Conservation (phyloP, 768 basidiomycete species). For the Strobilomyces confusus region DNA sequence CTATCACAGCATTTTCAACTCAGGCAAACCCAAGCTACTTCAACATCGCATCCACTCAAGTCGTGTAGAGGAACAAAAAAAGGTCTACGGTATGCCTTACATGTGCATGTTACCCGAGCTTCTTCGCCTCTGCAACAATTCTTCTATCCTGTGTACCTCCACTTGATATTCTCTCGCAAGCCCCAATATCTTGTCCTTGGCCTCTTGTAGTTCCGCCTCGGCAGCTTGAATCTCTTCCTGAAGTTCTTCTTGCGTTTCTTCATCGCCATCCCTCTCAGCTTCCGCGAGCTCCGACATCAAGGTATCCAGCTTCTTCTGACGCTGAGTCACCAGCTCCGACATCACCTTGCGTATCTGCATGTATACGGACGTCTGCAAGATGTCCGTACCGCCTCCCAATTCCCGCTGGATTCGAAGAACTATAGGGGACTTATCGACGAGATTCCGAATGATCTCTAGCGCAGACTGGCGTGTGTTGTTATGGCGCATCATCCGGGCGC, state of each 20-base stretch:
- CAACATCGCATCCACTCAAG: not conserved
- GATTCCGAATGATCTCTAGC: slow-evolving; percentile 37
- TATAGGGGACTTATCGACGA: slow-evolving; percentile 37
- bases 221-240: slow-evolving; percentile 34
- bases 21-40: too few relatives aligned
- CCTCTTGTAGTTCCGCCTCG: slow-evolving; percentile 18
- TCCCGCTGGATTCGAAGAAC: slow-evolving; percentile 53
- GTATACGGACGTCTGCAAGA: slow-evolving; percentile 52
- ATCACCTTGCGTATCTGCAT: slow-evolving; percentile 48
- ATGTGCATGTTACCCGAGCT: not conserved
- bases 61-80: not conserved
- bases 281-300: slow-evolving; percentile 45
- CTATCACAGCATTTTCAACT: too few relatives aligned
- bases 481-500: slow-evolving; percentile 43
- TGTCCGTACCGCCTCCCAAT: slow-evolving; percentile 41
- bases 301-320: slow-evolving; percentile 41
- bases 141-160: slow-evolving; percentile 26
- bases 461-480: slow-evolving; percentile 42
- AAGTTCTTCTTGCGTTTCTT: slow-evolving; percentile 42
- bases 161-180: slow-evolving; percentile 26
- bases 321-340: slow-evolving; percentile 39
- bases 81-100: not conserved
- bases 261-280: slow-evolving; percentile 40
- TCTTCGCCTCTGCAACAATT: slow-evolving; percentile 17
- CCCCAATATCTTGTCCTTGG: slow-evolving; percentile 18